These are phyloP conservation scores for Trypanosoma grayi DNA, from an alignment of 208 protist genomes.

Conservation along the genomic window DNA sequence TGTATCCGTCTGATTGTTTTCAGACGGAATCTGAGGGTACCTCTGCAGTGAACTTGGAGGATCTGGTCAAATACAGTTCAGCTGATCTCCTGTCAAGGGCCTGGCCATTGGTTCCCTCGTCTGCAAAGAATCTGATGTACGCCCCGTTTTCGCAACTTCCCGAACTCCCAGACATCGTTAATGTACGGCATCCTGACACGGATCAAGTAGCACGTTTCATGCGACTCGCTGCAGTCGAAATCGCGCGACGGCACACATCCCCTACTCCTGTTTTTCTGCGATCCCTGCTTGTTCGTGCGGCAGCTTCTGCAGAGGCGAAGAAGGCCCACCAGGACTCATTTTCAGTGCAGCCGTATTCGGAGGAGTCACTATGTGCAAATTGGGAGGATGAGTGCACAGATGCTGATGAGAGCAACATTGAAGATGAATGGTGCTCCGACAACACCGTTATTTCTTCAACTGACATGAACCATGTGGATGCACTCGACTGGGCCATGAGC, in stretches of 20 bases:
- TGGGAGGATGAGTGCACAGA: constrained; percentile 38
- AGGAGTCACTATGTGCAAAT: constrained; percentile 22
- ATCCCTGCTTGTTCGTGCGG: constrained; percentile 31
- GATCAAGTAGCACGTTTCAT: constrained; percentile 54
- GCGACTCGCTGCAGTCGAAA: constrained; percentile 34
- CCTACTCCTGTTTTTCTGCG: constrained; percentile 32
- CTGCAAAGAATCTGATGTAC: constrained; percentile 28
- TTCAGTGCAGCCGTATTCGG: constrained; percentile 16
- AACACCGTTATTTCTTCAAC: constrained; percentile 9
- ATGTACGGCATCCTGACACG: constrained; percentile 35
- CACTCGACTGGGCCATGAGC: constrained; percentile 68
- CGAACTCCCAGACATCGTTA: constrained; percentile 44
- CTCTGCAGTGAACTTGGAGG: constrained; percentile 30
- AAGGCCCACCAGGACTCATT: constrained; percentile 18
- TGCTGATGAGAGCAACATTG: constrained; percentile 17
- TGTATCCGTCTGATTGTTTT: constrained; percentile 10
- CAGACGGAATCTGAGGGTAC: constrained; percentile 11
- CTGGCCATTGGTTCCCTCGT: constrained; percentile 37
- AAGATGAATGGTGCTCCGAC: constrained; percentile 4
- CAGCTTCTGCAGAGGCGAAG: constrained; percentile 23
- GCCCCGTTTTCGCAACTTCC: constrained; percentile 41
- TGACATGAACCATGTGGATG: constrained; percentile 32
- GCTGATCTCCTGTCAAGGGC: constrained; percentile 39
- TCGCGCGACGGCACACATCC: constrained; percentile 24
- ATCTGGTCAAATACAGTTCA: constrained; percentile 42